Conservation (phyloP, 352 stramenopile genomes). For the Phytopythium kandeliae region DNA sequence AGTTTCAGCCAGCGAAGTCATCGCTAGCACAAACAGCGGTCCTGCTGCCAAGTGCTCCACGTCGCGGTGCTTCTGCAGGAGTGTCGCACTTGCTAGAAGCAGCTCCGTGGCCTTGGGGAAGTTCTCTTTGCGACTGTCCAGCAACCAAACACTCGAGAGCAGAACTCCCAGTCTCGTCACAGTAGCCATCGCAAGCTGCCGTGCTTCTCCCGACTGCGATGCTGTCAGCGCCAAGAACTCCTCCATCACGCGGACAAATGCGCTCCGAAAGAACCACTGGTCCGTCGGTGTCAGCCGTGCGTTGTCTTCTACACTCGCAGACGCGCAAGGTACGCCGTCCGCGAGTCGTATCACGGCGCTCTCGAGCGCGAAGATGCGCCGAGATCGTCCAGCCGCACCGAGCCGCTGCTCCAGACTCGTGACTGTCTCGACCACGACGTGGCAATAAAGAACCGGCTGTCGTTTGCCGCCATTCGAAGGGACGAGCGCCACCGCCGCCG, state of each 20-base stretch:
- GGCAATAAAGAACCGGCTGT: slow-evolving; percentile 3
- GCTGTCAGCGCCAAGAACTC: neutral
- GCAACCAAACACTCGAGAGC: slow-evolving; percentile 28
- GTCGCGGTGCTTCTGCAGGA: slow-evolving; percentile 7
- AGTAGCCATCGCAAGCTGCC: slow-evolving; percentile 2
- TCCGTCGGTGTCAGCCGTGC: slow-evolving; percentile 4
- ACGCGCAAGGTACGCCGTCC: neutral
- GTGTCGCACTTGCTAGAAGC: slow-evolving; percentile 15
- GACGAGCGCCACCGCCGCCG: neutral
- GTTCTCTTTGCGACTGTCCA: slow-evolving; percentile 15
- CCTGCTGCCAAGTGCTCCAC: slow-evolving; percentile 12
- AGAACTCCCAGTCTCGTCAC: slow-evolving; percentile 21
- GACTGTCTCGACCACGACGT: slow-evolving; percentile 2
- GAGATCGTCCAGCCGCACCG: neutral
- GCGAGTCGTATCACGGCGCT: neutral
- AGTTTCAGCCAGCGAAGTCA: slow-evolving; percentile 24
- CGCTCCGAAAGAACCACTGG: slow-evolving; percentile 12
- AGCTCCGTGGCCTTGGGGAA: slow-evolving; percentile 14
- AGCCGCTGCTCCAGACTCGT: neutral
- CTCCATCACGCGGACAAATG: slow-evolving; percentile 16
- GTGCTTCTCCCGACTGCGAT: neutral
- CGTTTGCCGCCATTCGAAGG: neutral
- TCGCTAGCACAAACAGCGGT: slow-evolving; percentile 37
- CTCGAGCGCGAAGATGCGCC: slow-evolving; percentile 3
- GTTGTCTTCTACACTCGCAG: neutral